Percentiles rank a stretch among this genome's conserved stretches.
Conservation (phyloP, 2,329 filamentous ascomycete species). For the Penicillium sp. region DNA sequence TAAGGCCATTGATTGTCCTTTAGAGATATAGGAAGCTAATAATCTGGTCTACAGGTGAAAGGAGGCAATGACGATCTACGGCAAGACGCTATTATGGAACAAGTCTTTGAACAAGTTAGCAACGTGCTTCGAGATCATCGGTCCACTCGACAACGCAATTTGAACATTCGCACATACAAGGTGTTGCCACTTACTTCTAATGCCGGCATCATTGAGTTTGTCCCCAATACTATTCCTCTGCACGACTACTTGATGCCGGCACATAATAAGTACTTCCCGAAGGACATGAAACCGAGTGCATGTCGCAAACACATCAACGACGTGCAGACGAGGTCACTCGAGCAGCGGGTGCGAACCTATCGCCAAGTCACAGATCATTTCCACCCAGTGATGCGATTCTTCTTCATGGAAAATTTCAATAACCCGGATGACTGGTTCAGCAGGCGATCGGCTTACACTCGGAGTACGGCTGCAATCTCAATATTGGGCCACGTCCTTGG, state of each 20-base stretch:
- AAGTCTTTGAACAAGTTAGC: slow-evolving; percentile 95
- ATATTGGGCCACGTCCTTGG: slow-evolving; percentile 92
- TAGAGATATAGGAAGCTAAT: slow-evolving; percentile 14
- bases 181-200: slow-evolving; percentile 81
- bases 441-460: slow-evolving; percentile 82
- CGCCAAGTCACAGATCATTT: slow-evolving; percentile 76
- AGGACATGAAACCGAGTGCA: slow-evolving; percentile 69
- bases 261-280: slow-evolving; percentile 80
- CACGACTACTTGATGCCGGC: slow-evolving; percentile 90
- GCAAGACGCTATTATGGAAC: slow-evolving; percentile 98
- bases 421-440: slow-evolving; percentile 96
- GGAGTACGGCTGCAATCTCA: slow-evolving; percentile 89
- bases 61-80: slow-evolving; percentile 93
- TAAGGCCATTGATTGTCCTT: slow-evolving; percentile 30
- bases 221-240: slow-evolving; percentile 85
- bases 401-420: slow-evolving; percentile 91
- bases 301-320: slow-evolving; percentile 77
- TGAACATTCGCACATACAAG: slow-evolving; percentile 95
- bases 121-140: slow-evolving; percentile 82
- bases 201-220: slow-evolving; percentile 94
- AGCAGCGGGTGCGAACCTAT: slow-evolving; percentile 70
- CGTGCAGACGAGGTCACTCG: slow-evolving; percentile 65
- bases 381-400: slow-evolving; percentile 90
- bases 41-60: slow-evolving; percentile 60
- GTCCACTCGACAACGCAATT: slow-evolving; percentile 77